Base-by-base conservation (phyloP, 495 filamentous ascomycete species). In the Tuber indicum region DNA sequence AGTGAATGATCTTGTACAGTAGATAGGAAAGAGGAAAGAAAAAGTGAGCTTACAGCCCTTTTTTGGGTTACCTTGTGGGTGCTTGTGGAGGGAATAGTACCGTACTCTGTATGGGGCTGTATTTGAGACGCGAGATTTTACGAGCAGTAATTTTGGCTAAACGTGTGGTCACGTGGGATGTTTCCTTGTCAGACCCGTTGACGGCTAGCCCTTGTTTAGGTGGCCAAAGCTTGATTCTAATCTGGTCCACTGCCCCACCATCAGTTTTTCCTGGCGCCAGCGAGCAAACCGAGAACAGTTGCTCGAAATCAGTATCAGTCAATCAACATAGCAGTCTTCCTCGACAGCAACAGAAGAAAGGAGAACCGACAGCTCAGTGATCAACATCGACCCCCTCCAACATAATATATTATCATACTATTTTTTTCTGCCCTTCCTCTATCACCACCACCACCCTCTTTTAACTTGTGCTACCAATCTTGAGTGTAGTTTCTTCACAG, bases 221-320 rank as follows among this genome's bases (percentile, higher is more conserved):
- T 66, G 58, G 70, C 71, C 77, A 76, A 80, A 80, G 78, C 78
- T 80, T 76, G 77, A 75, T 70, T 75, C 58, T 74, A 70, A 80
- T 80, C 77, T 44, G 58, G 58, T 77, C 46, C 70, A 75, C 46
- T 75, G 77, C 78, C 77, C 78, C 78, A 80, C 78, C 78, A 80
- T 72, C 78, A 80, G 70, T 80, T 80, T 80, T 80, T 75, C 78
- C 36, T 75, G 75, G 75, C 62, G 71, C 77, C 78, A 76, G 74
- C 74, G 52, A 70, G 76, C 77, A 80, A 66, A 17, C 58, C 26
- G 5, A 16, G 14, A 3, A 66, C 4, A 36, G 1, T 66, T 66
- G 58, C 58, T 66, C 36, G 58, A 36, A 36, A 14, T 36, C 26
- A 16, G 58, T 66, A 16, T 32, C 58, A 5, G 58, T 66, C 58